Evolutionary conservation across 495 filamentous ascomycete species (phyloP).

Genomic region (Platismatia glauca): DNA sequence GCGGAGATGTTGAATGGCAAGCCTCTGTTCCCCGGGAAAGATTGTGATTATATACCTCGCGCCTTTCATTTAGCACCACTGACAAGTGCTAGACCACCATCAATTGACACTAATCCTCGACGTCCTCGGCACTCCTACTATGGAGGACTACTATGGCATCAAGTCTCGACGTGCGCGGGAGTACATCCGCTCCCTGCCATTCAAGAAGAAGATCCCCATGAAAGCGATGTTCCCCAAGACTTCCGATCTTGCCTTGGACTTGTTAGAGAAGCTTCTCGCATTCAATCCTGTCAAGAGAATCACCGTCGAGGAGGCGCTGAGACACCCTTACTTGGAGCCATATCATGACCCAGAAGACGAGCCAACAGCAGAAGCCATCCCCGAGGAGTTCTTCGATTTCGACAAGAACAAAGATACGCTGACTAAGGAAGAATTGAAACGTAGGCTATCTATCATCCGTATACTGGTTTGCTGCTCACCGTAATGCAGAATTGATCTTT

Average conservation of each 20-base stretch:
- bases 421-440: conserved; percentile 95
- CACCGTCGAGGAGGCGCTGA: conserved; percentile 91
- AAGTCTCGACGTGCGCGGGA: conserved; percentile 96
- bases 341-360: conserved; percentile 99
- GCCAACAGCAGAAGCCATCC: conserved; percentile 91
- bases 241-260: conserved; percentile 82
- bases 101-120: conserved; percentile 97
- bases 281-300: conserved; percentile 99
- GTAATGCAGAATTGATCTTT: conserved; percentile 71
- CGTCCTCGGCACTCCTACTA: conserved; percentile 95
- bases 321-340: conserved; percentile 96
- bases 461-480: conserved; percentile 5
- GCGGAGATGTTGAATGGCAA: conserved; percentile 99
- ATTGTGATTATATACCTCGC: conserved; percentile 58
- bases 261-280: conserved; percentile 89
- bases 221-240: conserved; percentile 96
- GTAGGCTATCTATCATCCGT: conserved; percentile 38
- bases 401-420: conserved; percentile 99
- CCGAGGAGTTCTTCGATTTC: conserved; percentile 99
- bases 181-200: conserved; percentile 98
- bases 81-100: conserved; percentile 68
- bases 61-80: conserved; percentile 5
- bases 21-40: conserved; percentile 96
- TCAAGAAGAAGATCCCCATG: conserved; percentile 99
- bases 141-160: conserved; percentile 99